These are phyloP conservation scores for Toxoplasma gondii DNA, from an alignment of 169 alveolate genomes.

Conservation along the genomic window DNA sequence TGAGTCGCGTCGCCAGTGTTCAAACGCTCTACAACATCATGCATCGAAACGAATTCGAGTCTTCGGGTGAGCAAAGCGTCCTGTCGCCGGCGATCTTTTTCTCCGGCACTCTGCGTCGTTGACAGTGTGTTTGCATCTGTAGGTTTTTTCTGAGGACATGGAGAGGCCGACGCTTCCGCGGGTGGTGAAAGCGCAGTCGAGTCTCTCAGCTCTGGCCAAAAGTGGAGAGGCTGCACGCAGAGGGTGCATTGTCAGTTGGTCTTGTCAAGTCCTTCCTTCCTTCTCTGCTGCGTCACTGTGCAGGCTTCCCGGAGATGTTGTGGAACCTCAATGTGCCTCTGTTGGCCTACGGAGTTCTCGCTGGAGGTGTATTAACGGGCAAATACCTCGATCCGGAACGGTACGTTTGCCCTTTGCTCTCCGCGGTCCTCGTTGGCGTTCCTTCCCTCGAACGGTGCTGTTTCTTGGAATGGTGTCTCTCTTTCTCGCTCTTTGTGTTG, in stretches of 20 bases:
- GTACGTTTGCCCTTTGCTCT: constrained; percentile 36
- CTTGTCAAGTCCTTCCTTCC: too few species aligned
- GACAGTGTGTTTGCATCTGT: too few species aligned
- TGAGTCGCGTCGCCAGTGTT: constrained; percentile 67
- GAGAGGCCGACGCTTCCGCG: too few species aligned
- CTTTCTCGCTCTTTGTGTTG: too few species aligned
- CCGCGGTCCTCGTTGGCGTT: background rate
- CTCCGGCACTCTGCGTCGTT: background rate
- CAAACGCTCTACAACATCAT: constrained; percentile 81
- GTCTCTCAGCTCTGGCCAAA: too few species aligned
- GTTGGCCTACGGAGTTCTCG: constrained; percentile 85
- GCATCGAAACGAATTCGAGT: constrained; percentile 83
- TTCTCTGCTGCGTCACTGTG: background rate
- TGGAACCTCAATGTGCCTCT: constrained; percentile 79
- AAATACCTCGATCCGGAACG: constrained; percentile 87
- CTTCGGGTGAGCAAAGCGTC: constrained; percentile 63
- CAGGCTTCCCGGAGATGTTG: constrained; percentile 81
- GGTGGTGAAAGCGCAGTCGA: too few species aligned
- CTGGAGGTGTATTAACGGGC: constrained; percentile 88
- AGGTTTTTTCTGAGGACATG: too few species aligned
- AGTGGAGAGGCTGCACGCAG: too few species aligned
- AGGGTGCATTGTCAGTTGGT: too few species aligned
- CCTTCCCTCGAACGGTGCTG: too few species aligned
- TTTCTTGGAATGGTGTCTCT: too few species aligned
- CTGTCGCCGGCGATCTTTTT: background rate